A percentile compares a stretch with the other conserved stretches of the same genome.
phyloP scores from a whole-genome alignment of 441 rosid species.

The Hura crepitans region DNA sequence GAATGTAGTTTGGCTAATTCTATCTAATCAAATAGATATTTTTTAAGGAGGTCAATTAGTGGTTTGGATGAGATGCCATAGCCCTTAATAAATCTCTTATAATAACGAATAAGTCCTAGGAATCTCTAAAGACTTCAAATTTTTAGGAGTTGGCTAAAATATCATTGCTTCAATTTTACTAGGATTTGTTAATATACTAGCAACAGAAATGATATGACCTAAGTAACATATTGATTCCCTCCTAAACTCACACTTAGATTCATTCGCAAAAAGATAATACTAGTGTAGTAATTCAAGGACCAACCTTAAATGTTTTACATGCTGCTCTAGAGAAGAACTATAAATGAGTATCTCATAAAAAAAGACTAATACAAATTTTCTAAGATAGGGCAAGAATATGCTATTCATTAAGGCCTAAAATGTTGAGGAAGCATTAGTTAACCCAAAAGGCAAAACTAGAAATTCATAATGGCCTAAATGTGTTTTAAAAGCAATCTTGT shows the following conservation, averaged over 20 bases:
- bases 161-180: not conserved
- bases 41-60: not conserved
- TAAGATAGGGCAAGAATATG: not conserved
- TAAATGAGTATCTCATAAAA: constrained; percentile 5
- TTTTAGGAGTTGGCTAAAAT: not conserved
- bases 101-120: not conserved
- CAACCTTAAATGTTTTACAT: not conserved
- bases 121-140: not conserved
- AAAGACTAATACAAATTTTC: not conserved
- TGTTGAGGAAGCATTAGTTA: too few species aligned
- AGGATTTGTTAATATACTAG: not conserved
- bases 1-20: not conserved
- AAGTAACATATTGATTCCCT: not conserved
- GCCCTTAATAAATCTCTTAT: not conserved
- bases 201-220: not conserved
- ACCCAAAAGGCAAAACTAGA: too few species aligned
- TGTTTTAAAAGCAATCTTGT: too few species aligned
- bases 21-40: not conserved
- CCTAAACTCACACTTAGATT: not conserved
- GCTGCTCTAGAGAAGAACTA: accelerated
- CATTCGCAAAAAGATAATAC: not conserved
- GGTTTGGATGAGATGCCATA: not conserved
- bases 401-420: too few species aligned
- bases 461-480: too few species aligned
- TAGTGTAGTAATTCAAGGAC: not conserved